Base-by-base conservation (phyloP, 805 yeast genomes). In the Priceomyces fermenticarens region DNA sequence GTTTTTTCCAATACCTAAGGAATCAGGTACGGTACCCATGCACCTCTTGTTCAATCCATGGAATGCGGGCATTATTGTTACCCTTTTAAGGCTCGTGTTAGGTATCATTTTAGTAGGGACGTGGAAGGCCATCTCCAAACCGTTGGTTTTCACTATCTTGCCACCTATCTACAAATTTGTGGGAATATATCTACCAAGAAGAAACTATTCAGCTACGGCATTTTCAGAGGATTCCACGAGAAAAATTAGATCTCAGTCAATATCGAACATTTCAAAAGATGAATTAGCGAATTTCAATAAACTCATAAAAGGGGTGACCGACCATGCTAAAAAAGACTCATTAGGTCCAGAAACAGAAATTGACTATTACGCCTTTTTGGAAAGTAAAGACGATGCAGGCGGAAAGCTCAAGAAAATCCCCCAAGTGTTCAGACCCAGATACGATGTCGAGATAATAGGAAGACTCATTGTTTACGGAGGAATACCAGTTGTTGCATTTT, bases 401-500 rank as follows among this genome's bases (percentile, higher is more conserved):
- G 36, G 39, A n/a, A 32, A 31, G 15, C 25, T 20, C 8, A 20
- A 20, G 25, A 12, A 32, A 13, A 35, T 37, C 31, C 35, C 35
- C 12, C 43, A 36, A 34, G 85, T 80, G 0, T 78, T 76, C 53
- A 72, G 71, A 42, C 75, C 80, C 2, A 72, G 90, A 36, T 82
- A 83, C 50, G 89, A 81, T 42, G 81, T 85, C 25, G 91, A 85
- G 46, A 85, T 88, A 3, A 62, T 87, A 26, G 89, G 93, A 8
- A 73, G 95, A 52, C 66, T 86, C 46, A 62, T 85, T 12, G 85
- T 89, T 1, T 91, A 91, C 62, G 83, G 86, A 1, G 98, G 98
- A 0, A 79, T 91, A 23, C 75, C 93, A 0, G 52, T 70, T 20
- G 61, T 75, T 26, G 83, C 85, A 0, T 60, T 76, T 15, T 67